Evolutionary conservation across 1,284 basidiomycete genomes (phyloP).

Genomic region (Mycosarcoma mackinlayi): DNA sequence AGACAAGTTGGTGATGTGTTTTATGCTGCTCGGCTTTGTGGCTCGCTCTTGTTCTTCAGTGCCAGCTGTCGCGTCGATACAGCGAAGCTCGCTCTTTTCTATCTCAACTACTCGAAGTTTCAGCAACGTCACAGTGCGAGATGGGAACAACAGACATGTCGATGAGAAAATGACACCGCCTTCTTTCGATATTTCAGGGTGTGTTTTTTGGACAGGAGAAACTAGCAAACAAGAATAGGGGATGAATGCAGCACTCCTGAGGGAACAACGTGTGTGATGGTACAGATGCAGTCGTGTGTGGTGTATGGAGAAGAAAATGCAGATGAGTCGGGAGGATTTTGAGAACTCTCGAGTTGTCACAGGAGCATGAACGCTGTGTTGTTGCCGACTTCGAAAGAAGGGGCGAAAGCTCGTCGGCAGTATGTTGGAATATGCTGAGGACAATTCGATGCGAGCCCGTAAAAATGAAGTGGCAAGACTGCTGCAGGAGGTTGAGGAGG

Average conservation of each 20-base stretch:
- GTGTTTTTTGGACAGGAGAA: slow-evolving; percentile 13
- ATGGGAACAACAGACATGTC: slow-evolving; percentile 35
- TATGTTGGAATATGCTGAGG: slow-evolving; percentile 6
- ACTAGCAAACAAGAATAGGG: slow-evolving; percentile 1
- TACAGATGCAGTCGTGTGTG: slow-evolving; percentile 42
- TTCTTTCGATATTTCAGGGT: slow-evolving; percentile 53
- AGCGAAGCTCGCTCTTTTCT: too few relatives aligned
- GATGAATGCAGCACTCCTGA: background rate
- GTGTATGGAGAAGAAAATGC: slow-evolving; percentile 3
- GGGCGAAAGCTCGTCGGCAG: slow-evolving; percentile 46
- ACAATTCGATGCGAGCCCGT: slow-evolving; percentile 9
- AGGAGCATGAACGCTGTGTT: slow-evolving; percentile 16
- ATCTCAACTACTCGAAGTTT: background rate
- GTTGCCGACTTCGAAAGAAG: slow-evolving; percentile 48
- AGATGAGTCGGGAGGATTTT: too few relatives aligned
- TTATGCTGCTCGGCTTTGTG: too few relatives aligned
- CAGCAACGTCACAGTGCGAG: slow-evolving; percentile 1
- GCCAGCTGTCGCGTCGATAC: too few relatives aligned
- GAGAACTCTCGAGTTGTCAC: slow-evolving; percentile 1
- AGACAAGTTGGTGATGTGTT: too few relatives aligned
- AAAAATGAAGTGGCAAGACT: slow-evolving; percentile 4
- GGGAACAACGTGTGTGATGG: slow-evolving; percentile 36
- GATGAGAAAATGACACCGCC: slow-evolving; percentile 37
- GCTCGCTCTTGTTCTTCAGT: too few relatives aligned
- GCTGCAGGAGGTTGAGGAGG: slow-evolving; percentile 19